Evolutionary conservation across 2,329 filamentous ascomycete genomes (phyloP).

Genomic region (Xylariaceae sp.): DNA sequence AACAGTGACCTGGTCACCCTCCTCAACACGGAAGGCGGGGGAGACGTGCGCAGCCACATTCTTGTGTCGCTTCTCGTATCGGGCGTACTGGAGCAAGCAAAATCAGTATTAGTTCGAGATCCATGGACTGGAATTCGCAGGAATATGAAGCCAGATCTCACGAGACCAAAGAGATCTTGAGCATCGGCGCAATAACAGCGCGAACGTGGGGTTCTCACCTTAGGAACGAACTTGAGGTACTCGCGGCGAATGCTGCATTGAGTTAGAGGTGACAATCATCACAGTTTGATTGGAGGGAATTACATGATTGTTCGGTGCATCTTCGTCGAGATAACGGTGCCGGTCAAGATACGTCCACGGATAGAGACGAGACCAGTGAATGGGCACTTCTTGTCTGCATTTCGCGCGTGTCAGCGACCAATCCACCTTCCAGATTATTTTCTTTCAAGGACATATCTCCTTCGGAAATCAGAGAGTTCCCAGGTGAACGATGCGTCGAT

Average conservation of each 20-base stretch:
- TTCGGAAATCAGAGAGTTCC: too few relatives aligned
- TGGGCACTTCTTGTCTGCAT: constrained; percentile 98
- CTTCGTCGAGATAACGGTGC: constrained; percentile 99
- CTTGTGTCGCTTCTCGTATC: constrained; percentile 99
- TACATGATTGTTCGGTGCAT: constrained; percentile 97
- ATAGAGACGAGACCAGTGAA: constrained; percentile 99
- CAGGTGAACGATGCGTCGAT: not conserved
- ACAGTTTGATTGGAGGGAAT: too few relatives aligned
- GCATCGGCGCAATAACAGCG: too few relatives aligned
- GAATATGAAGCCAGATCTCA: too few relatives aligned
- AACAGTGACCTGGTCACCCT: constrained; percentile 98
- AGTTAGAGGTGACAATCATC: too few relatives aligned
- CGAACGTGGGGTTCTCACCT: too few relatives aligned
- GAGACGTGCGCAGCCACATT: constrained; percentile 99
- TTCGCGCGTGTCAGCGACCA: constrained; percentile 9
- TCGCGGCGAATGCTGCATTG: constrained; percentile 76
- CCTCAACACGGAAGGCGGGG: constrained; percentile 99
- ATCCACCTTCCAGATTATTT: constrained; percentile 3
- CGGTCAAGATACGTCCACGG: constrained; percentile 99
- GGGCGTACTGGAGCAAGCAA: constrained; percentile 66
- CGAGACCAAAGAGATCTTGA: too few relatives aligned
- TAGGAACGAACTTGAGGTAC: constrained; percentile 99
- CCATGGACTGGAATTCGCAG: too few relatives aligned
- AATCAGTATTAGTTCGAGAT: too few relatives aligned
- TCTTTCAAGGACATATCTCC: not conserved